Percentiles rank a stretch among this genome's conserved stretches.
phyloP scores from a whole-genome alignment of 2,329 filamentous ascomycete species.

The Fusarium devonianum region DNA sequence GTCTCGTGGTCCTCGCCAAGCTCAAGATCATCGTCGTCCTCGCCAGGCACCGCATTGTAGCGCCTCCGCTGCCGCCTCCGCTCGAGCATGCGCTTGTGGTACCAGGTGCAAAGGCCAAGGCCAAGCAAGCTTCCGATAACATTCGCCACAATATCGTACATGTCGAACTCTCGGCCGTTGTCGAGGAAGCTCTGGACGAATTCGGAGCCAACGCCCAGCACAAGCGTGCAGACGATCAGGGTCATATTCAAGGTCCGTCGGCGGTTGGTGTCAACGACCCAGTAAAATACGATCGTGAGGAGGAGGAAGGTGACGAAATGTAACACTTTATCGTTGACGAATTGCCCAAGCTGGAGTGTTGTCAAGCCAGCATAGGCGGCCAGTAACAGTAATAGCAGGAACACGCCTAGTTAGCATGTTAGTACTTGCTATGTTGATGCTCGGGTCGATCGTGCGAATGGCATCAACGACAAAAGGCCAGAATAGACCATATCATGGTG shows the following conservation, averaged over 20 bases:
- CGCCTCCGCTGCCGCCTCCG: conserved; percentile 76
- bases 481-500: neutral
- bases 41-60: conserved; percentile 74
- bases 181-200: conserved; percentile 78
- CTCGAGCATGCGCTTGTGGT: conserved; percentile 95
- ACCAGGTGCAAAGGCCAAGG: conserved; percentile 82
- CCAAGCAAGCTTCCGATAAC: conserved; percentile 77
- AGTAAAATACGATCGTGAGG: conserved; percentile 90
- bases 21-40: conserved; percentile 74
- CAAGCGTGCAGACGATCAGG: conserved; percentile 77
- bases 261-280: conserved; percentile 91
- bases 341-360: conserved; percentile 59
- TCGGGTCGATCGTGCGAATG: neutral
- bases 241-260: conserved; percentile 86
- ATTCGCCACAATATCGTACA: conserved; percentile 89
- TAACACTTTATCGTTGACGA: conserved; percentile 87
- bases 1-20: conserved; percentile 76
- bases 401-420: conserved; percentile 62
- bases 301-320: conserved; percentile 90
- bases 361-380: conserved; percentile 84
- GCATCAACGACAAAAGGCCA: too few relatives aligned
- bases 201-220: conserved; percentile 76
- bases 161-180: conserved; percentile 75
- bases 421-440: conserved; percentile 7
- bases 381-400: conserved; percentile 73